These are phyloP conservation scores for Penicillium sp. DNA, from an alignment of 2,329 filamentous ascomycete genomes.

Conservation along the genomic window DNA sequence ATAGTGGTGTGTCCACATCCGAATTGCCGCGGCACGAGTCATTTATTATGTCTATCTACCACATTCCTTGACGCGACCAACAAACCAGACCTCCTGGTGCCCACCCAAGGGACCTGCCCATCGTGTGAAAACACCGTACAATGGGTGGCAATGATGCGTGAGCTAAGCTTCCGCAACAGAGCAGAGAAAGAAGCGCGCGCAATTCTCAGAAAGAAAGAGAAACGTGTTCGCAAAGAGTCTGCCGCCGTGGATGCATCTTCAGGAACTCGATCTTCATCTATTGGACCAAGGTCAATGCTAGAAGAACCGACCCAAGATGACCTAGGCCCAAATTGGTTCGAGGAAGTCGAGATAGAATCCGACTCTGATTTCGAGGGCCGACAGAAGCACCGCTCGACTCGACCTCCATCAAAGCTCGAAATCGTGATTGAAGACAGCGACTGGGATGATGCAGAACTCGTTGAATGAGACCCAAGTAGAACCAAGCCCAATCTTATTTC, in stretches of 20 bases:
- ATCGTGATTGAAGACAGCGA: constrained; percentile 58
- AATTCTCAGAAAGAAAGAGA: constrained; percentile 62
- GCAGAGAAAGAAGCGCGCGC: constrained; percentile 66
- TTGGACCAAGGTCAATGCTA: constrained; percentile 13
- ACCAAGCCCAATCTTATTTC: constrained; percentile 10
- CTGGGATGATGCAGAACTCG: constrained; percentile 49
- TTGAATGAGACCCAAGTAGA: constrained; percentile 34
- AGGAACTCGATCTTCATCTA: not conserved
- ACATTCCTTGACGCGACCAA: constrained; percentile 50
- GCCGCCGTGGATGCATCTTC: not conserved
- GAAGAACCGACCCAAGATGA: constrained; percentile 26
- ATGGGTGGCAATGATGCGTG: constrained; percentile 80
- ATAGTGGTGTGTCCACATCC: constrained; percentile 54
- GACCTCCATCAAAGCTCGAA: constrained; percentile 29
- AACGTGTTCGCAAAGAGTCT: constrained; percentile 31
- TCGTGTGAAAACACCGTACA: constrained; percentile 60
- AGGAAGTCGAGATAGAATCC: constrained; percentile 28
- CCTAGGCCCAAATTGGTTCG: constrained; percentile 38
- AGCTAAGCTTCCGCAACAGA: constrained; percentile 71
- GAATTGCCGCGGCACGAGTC: constrained; percentile 51
- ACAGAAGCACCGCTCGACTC: constrained; percentile 11
- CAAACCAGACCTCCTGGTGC: constrained; percentile 55
- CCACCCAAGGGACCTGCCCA: constrained; percentile 69
- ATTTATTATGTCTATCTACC: constrained; percentile 57
- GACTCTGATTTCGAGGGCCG: constrained; percentile 25